Percentiles rank a stretch among this genome's conserved stretches.
These are phyloP conservation scores for Triangularia verruculosa DNA, from an alignment of 2,329 filamentous ascomycete genomes.

Conservation along the genomic window DNA sequence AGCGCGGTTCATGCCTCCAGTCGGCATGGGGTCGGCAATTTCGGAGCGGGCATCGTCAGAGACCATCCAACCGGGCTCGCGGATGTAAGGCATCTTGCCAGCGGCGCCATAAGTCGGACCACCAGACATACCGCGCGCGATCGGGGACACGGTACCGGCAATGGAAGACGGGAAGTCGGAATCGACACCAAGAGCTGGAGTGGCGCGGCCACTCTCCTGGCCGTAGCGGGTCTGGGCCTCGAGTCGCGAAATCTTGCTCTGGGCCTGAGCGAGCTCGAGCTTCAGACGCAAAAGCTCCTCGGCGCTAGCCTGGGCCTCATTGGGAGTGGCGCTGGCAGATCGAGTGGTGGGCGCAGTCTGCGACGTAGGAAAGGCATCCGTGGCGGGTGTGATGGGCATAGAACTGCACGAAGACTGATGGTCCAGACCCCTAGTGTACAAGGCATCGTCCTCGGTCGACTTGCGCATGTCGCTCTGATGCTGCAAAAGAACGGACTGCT, in stretches of 20 bases:
- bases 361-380: constrained; percentile 47
- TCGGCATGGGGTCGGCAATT: constrained; percentile 52
- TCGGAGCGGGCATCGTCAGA: constrained; percentile 57
- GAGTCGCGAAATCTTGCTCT: constrained; percentile 67
- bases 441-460: constrained; percentile 38
- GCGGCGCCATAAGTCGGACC: constrained; percentile 27
- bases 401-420: constrained; percentile 56
- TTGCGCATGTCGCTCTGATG: constrained; percentile 53
- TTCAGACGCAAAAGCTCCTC: constrained; percentile 67
- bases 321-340: constrained; percentile 50
- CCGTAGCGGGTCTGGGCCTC: constrained; percentile 62
- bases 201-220: constrained; percentile 54
- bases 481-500: constrained; percentile 54
- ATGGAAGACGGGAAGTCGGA: constrained; percentile 30
- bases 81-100: constrained; percentile 38
- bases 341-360: constrained; percentile 49
- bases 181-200: constrained; percentile 45
- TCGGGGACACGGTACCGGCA: constrained; percentile 20
- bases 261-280: constrained; percentile 67
- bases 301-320: constrained; percentile 40
- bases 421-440: constrained; percentile 40
- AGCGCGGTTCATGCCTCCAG: constrained; percentile 50
- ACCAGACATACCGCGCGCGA: constrained; percentile 16
- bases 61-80: constrained; percentile 50
- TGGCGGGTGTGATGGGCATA: constrained; percentile 60